Evolutionary conservation across 148 eudicot species (phyloP), one percentile per base, ranked within the genome.

Genomic region (Gaultheria prostrata): DNA sequence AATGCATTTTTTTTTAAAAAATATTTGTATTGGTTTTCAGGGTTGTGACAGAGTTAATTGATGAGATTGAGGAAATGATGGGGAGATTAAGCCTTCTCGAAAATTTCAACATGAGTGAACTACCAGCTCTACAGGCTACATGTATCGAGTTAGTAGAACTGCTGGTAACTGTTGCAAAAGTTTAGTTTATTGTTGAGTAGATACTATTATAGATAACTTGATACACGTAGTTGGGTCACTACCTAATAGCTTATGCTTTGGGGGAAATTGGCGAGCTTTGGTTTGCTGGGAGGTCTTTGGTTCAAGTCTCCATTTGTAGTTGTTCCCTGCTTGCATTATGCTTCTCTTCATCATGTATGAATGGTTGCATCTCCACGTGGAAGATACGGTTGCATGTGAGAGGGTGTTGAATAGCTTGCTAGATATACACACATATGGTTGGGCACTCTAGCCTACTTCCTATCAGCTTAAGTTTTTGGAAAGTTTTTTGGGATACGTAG

Each of bases 21-120:
- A n/a, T 65, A 1, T 8, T 49, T 53, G 43, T 1, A 82, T 48
- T 76, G 33, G 43, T 49, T 71, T 83, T 82, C 90, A 97, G 99
- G 73, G 65, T 97, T 33, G 85, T 97, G 77, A 90, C 91, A 59
- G 88, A 91, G 75, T 82, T 97, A 79, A 24, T 93, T 28, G 88
- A 87, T 82, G 99, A 97, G 86, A 88, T 97, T 43, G 98, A 97
- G 82, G 98, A 91, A 89, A 92, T 92, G 89, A 89, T 97, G 20
- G 76, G 80, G 82, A 87, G 76, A 35, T 89, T 93, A 86, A 90
- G 86, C 72, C 91, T 97, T 88, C 91, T 97, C 53, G 88, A 92
- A 63, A 91, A 94, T 72, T 87, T 93, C 79, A 84, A 85, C 78
- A 72, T 94, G 94, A 88, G 91, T 80, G 90, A 91, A 85, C 88